These are phyloP conservation scores for Kazachstania taianensis DNA, from an alignment of 805 yeast species.

Conservation along the genomic window DNA sequence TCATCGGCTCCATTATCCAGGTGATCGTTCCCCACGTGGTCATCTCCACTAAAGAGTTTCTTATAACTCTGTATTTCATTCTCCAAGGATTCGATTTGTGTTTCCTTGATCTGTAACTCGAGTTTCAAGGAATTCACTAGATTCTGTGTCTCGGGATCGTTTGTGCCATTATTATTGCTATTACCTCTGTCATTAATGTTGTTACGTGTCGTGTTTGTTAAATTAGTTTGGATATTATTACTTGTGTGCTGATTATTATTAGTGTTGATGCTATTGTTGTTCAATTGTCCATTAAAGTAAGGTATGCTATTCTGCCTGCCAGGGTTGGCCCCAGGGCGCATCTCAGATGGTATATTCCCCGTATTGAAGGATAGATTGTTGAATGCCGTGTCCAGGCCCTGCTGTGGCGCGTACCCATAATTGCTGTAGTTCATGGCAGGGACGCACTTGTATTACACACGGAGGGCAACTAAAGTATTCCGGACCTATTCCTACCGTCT, in stretches of 20 bases:
- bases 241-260: not conserved
- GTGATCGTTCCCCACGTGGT: conserved; percentile 11
- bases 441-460: too few species aligned
- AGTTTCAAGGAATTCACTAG: conserved; percentile 34
- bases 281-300: not conserved
- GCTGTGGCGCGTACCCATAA: conserved; percentile 10
- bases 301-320: too few species aligned
- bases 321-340: too few species aligned
- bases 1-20: conserved; percentile 2
- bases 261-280: not conserved
- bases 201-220: too few species aligned
- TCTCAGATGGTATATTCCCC: too few species aligned
- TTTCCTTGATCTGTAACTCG: conserved; percentile 47
- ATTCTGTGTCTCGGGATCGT: not conserved
- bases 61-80: conserved; percentile 34
- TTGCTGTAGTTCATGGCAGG: conserved; percentile 13
- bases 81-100: conserved; percentile 38
- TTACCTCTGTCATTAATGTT: too few species aligned
- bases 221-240: not conserved
- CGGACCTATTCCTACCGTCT: too few species aligned
- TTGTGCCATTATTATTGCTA: not conserved
- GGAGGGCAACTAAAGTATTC: too few species aligned
- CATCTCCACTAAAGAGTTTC: conserved; percentile 16
- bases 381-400: conserved; percentile 9
- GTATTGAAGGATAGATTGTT: conserved; percentile 6